These are phyloP conservation scores for Syzygium grande DNA, from an alignment of 345 rosid genomes.

Conservation along the genomic window DNA sequence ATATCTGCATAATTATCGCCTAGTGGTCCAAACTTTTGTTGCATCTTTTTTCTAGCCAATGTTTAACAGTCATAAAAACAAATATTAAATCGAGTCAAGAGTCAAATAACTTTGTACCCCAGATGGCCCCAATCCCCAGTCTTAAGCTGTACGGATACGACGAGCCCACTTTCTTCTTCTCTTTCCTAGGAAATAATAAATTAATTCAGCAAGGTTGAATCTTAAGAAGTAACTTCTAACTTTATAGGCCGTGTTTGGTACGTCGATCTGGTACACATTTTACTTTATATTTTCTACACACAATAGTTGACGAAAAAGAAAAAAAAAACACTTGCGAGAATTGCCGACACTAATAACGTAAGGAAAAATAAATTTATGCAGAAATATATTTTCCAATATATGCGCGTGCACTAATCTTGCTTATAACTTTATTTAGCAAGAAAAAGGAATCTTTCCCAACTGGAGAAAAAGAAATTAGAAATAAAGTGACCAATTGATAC, in stretches of 20 bases:
- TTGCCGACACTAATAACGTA: not conserved
- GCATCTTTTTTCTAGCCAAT: not conserved
- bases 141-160: not conserved
- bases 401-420: not conserved
- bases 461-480: not conserved
- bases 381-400: not conserved
- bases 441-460: not conserved
- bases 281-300: not conserved
- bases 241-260: not conserved
- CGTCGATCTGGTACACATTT: not conserved
- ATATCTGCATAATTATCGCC: not conserved
- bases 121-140: not conserved
- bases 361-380: not conserved
- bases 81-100: not conserved
- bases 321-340: accelerated
- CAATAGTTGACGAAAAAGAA: not conserved
- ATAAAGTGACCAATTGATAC: not conserved
- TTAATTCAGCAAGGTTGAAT: not conserved
- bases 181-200: not conserved
- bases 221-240: not conserved
- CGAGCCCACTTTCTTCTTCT: not conserved
- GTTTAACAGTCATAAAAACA: not conserved
- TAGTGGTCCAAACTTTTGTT: not conserved
- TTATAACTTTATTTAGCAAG: not conserved
- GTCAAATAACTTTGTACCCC: not conserved